A percentile compares a stretch with the other conserved stretches of the same genome.
phyloP scores from a whole-genome alignment of 164 flowering plant species.

The Annona squamosa region DNA sequence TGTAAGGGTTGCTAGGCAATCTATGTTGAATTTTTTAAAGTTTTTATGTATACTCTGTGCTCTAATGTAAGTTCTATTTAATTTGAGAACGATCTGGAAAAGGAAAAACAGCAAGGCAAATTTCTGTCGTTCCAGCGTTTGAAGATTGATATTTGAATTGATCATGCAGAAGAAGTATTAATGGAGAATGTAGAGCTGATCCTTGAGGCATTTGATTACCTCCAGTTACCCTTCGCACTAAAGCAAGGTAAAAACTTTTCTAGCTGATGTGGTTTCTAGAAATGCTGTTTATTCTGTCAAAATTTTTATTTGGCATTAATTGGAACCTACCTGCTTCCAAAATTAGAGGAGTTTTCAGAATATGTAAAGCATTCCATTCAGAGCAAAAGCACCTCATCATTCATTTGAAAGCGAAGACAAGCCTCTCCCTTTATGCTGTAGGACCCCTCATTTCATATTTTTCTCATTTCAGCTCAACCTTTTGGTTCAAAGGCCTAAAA shows the following conservation, averaged over 20 bases:
- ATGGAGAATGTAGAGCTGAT: constrained; percentile 75
- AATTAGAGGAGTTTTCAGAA: background rate
- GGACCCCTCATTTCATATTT: background rate
- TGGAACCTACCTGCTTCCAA: background rate
- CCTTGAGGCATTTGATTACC: constrained; percentile 90
- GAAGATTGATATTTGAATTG: background rate
- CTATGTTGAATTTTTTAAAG: background rate
- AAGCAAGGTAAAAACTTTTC: constrained; percentile 43
- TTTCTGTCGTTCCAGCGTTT: background rate
- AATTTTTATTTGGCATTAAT: background rate
- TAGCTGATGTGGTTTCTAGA: background rate
- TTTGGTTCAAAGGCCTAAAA: no score
- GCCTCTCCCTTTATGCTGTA: background rate
- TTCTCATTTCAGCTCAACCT: background rate
- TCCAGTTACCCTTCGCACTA: constrained; percentile 78
- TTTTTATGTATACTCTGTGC: background rate
- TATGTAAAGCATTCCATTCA: no score
- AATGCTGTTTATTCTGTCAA: background rate
- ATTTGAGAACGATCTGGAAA: background rate
- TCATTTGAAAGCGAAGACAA: background rate
- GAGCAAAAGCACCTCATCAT: background rate
- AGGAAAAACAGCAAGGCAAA: background rate
- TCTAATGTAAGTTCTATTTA: no score
- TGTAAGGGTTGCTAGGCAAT: background rate
- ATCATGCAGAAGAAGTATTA: constrained; percentile 57